phyloP scores from a whole-genome alignment of 2,329 filamentous ascomycete species.

The Calonectria pteridis region DNA sequence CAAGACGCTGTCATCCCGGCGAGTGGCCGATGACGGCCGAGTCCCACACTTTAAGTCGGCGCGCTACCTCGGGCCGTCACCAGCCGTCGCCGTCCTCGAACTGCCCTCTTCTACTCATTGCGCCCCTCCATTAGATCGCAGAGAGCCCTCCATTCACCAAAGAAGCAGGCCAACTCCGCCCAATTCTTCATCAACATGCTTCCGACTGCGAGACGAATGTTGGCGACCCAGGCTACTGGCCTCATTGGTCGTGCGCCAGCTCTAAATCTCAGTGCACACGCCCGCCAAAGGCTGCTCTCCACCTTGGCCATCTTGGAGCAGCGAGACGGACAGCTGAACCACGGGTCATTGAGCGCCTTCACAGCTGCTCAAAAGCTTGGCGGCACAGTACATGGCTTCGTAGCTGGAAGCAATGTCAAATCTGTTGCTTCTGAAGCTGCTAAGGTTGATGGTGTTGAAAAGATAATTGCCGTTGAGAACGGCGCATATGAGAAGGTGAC shows the following conservation, averaged over 20 bases:
- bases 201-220: constrained; percentile 44
- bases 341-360: constrained; percentile 85
- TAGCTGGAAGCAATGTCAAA: constrained; percentile 86
- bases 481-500: constrained; percentile 89
- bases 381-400: constrained; percentile 85
- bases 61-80: constrained; percentile 54
- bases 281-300: constrained; percentile 73
- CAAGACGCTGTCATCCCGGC: constrained; percentile 41
- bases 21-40: constrained; percentile 45
- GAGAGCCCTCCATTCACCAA: constrained; percentile 21
- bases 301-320: constrained; percentile 95
- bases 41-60: constrained; percentile 31
- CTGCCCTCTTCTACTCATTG: constrained; percentile 14
- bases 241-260: constrained; percentile 43
- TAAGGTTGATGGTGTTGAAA: constrained; percentile 91
- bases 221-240: constrained; percentile 43
- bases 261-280: constrained; percentile 46
- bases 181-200: constrained; percentile 46
- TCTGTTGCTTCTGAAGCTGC: constrained; percentile 83
- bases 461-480: constrained; percentile 91
- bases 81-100: constrained; percentile 48
- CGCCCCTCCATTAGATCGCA: constrained; percentile 19
- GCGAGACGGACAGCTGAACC: constrained; percentile 86
- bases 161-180: constrained; percentile 32
- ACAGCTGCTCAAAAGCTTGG: constrained; percentile 90